Conservation (phyloP, 495 filamentous ascomycete genomes). For the Hypomontagnella submonticulosa region DNA sequence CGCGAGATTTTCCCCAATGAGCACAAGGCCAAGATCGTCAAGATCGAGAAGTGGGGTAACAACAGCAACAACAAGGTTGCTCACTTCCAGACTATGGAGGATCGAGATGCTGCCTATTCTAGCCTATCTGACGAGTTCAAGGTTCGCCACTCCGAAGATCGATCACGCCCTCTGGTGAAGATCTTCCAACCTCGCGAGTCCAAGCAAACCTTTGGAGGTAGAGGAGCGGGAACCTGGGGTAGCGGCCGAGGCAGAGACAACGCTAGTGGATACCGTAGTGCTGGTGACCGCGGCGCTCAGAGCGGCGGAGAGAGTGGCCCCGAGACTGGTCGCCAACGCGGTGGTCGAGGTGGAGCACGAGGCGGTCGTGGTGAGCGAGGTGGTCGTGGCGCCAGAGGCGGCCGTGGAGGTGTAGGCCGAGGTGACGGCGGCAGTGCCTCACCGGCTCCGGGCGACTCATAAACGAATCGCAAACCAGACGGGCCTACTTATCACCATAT, state of each 20-base stretch:
- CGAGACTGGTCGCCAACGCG: slow-evolving; percentile 72
- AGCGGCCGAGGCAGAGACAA: slow-evolving; percentile 69
- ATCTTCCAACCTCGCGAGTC: slow-evolving; percentile 75
- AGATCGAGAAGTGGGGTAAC: slow-evolving; percentile 80
- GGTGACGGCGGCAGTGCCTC: slow-evolving; percentile 62
- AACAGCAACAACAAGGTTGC: slow-evolving; percentile 80
- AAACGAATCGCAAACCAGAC: slow-evolving; percentile 41
- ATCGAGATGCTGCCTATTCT: slow-evolving; percentile 78
- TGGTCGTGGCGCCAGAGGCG: slow-evolving; percentile 66
- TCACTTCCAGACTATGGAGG: slow-evolving; percentile 79
- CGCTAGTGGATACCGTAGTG: slow-evolving; percentile 76
- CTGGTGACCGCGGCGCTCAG: slow-evolving; percentile 50
- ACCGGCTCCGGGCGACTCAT: slow-evolving; percentile 63
- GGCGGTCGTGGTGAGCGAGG: slow-evolving; percentile 63
- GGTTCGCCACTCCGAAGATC: slow-evolving; percentile 68
- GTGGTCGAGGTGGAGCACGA: slow-evolving; percentile 71
- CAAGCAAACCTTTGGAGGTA: slow-evolving; percentile 59
- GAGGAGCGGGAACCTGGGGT: slow-evolving; percentile 78
- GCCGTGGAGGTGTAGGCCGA: slow-evolving; percentile 69
- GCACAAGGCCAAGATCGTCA: slow-evolving; percentile 78
- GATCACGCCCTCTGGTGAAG: slow-evolving; percentile 80
- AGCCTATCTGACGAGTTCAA: slow-evolving; percentile 79
- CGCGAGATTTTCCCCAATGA: slow-evolving; percentile 83
- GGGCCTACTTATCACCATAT: slow-evolving; percentile 13
- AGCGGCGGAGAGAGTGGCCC: slow-evolving; percentile 79